A percentile compares a stretch with the other conserved stretches of the same genome.
Conservation (phyloP, 2,329 filamentous ascomycete species). For the Fusarium sp. region DNA sequence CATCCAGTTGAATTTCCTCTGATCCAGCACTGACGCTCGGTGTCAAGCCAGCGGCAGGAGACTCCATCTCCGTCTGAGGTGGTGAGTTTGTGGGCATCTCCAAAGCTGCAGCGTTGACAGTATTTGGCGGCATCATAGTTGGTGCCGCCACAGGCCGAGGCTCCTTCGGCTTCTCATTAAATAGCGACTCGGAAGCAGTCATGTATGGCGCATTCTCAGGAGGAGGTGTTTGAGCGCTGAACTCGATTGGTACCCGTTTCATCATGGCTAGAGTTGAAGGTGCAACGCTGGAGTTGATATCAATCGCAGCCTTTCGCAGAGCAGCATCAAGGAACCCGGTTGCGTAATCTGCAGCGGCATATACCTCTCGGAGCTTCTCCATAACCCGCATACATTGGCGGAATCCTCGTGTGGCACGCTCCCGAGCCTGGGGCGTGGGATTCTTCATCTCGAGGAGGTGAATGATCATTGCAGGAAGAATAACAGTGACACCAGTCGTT, state of each 20-base stretch:
- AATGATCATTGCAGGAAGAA: constrained; percentile 92
- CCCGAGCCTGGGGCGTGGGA: constrained; percentile 75
- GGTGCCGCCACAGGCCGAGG: constrained; percentile 19
- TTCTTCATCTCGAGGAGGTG: constrained; percentile 94
- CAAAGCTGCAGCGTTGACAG: constrained; percentile 51
- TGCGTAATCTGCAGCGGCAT: constrained; percentile 95
- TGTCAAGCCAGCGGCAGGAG: constrained; percentile 52
- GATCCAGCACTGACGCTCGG: constrained; percentile 58
- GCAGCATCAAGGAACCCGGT: constrained; percentile 93
- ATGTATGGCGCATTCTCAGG: constrained; percentile 61
- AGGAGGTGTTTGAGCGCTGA: constrained; percentile 62
- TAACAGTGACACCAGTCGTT: constrained; percentile 89
- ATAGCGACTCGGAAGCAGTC: constrained; percentile 54
- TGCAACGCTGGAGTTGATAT: constrained; percentile 60
- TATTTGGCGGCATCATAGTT: constrained; percentile 51
- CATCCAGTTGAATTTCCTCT: constrained; percentile 52
- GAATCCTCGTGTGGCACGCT: constrained; percentile 82
- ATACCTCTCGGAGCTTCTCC: constrained; percentile 86
- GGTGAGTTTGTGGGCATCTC: constrained; percentile 54
- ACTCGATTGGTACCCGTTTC: constrained; percentile 51
- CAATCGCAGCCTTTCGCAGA: constrained; percentile 85
- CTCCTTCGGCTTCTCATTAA: constrained; percentile 47
- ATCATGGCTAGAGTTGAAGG: constrained; percentile 50
- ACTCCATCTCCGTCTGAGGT: constrained; percentile 58
- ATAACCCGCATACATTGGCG: constrained; percentile 93